Evolutionary conservation across 768 basidiomycete genomes (phyloP), one percentile per base, ranked within the genome.

Genomic region (Suillus spraguei): DNA sequence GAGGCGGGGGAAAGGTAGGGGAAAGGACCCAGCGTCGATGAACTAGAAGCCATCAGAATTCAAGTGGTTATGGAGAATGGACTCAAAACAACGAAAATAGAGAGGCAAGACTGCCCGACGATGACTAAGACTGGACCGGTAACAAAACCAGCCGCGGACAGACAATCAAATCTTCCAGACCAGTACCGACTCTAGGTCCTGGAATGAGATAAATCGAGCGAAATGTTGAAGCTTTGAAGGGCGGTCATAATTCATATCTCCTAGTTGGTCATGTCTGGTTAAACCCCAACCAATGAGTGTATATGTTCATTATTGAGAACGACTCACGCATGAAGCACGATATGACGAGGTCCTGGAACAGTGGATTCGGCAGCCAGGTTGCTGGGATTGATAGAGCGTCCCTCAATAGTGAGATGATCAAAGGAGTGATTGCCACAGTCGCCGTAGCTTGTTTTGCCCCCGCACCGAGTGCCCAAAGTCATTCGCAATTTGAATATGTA

Each of bases 211-310:
- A 70, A 58, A 60, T 74, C 68, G 6, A 76, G 50, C 6, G 73
- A 64, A 11, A 92, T 69, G 6, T 78, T 64, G 11, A n/a, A n/a
- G n/a, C n/a, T n/a, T n/a, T n/a, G 47, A 68, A 17, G 80, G 79
- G 28, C 64, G 66, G 4, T 60, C 52, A 6, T 64, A 38, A 41
- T 44, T 63, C 10, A 70, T 42, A 32, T 72, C 65, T 5, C 91
- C 92, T 2, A 99, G 83, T 71, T 98, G 95, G 4, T 94, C 94
- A 69, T 96, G 94, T 38, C 96, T 80, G 16, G 86, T 83, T 2
- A 87, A 79, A 6, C 95, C 96, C 95, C 96, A 98, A 8, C 95
- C 95, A 14, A 82, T 68, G 6, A 89, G 80, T 14, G n/a, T n/a
- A 83, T 33, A 52, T 75, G 66, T 24, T 70, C 69, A 59, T 76